Evolutionary conservation across 306 rosid species (phyloP).

Genomic region (Prunus davidiana): DNA sequence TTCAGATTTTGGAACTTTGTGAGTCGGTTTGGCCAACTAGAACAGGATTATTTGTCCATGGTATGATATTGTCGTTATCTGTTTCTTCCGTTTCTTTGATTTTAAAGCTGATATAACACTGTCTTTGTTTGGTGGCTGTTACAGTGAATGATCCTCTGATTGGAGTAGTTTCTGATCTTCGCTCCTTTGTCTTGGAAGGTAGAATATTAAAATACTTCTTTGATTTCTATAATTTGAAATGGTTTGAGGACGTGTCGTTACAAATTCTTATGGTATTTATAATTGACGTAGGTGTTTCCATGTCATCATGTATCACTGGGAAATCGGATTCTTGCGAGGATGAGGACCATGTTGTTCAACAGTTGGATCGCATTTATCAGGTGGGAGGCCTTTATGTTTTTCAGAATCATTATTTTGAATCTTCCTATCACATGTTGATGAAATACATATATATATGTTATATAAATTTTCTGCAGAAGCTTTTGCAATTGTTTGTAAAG

Average conservation of each 20-base stretch:
- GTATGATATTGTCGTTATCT: conserved; percentile 28
- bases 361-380: conserved; percentile 58
- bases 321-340: conserved; percentile 42
- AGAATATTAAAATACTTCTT: conserved; percentile 14
- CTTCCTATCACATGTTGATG: not conserved
- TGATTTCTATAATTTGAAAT: not conserved
- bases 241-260: not conserved
- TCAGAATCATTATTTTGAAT: not conserved
- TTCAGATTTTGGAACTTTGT: conserved; percentile 46
- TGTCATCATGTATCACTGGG: conserved; percentile 44
- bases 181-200: conserved; percentile 74
- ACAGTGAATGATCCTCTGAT: conserved; percentile 26
- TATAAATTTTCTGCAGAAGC: conserved; percentile 38
- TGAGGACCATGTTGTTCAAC: conserved; percentile 32
- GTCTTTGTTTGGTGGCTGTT: conserved; percentile 1
- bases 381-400: conserved; percentile 29
- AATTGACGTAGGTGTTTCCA: conserved; percentile 54
- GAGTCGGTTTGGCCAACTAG: conserved; percentile 65
- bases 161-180: conserved; percentile 46
- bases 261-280: not conserved
- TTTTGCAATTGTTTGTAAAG: conserved; percentile 41
- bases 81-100: conserved; percentile 4
- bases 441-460: not conserved
- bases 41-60: conserved; percentile 35
- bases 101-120: not conserved